phyloP scores from a whole-genome alignment of 257 asterid species.

The Solanum piurae region DNA sequence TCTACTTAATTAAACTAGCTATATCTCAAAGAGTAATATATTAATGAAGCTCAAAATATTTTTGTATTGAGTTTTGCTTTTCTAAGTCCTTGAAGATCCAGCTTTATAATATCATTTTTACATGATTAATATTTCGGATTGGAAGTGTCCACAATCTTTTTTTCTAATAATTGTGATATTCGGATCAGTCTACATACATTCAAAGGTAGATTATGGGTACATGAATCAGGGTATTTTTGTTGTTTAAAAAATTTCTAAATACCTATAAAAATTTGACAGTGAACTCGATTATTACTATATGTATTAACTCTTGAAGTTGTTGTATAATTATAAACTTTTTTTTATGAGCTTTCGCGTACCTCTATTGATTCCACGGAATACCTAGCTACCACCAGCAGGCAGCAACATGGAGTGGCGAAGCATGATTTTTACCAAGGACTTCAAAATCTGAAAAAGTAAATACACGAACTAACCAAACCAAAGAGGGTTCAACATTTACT shows the following conservation, averaged over 20 bases:
- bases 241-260: background rate
- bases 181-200: background rate
- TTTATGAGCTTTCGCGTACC: too few relatives aligned
- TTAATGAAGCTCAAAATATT: background rate
- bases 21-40: background rate
- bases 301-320: too few relatives aligned
- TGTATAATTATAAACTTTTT: too few relatives aligned
- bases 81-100: slow-evolving; percentile 4
- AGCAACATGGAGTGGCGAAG: too few relatives aligned
- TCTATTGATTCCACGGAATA: too few relatives aligned
- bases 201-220: background rate
- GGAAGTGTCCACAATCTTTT: background rate
- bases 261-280: background rate
- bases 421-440: too few relatives aligned
- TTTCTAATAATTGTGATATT: background rate
- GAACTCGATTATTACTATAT: background rate
- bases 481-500: too few relatives aligned
- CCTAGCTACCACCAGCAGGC: too few relatives aligned
- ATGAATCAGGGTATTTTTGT: background rate
- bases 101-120: background rate
- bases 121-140: background rate
- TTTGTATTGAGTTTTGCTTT: background rate
- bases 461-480: too few relatives aligned
- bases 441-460: too few relatives aligned
- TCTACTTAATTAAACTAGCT: background rate